Evolutionary conservation across 345 rosid species (phyloP), one percentile per base, ranked within the genome.

Genomic region (Viola odorata): DNA sequence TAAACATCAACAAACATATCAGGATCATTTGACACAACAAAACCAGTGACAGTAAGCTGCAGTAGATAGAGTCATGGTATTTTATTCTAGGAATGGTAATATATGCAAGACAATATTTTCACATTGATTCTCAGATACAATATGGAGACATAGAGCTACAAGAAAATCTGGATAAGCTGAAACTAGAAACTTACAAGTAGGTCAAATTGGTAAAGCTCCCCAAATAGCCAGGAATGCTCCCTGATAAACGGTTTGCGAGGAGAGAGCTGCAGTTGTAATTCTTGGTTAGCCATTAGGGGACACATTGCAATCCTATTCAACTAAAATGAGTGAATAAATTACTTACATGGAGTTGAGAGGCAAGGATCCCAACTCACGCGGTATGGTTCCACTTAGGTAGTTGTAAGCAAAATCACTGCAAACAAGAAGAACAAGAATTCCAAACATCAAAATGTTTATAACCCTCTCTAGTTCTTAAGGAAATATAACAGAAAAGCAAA

Each of bases 351-450:
- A 51, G 8, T 73, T 79, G 61, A 85, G 67, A 14, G 66, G 74
- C 71, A 77, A 55, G 12, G 60, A 60, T 56, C 84, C 66, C 88
- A 84, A 83, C 73, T 85, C 83, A 44, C 1, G 68, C 36, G 88
- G 88, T 61, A 85, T 67, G 41, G 67, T 66, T 57, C 91, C 91
- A 36, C 48, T 76, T 37, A 85, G 71, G 78, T 75, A 78, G 69
- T 85, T 85, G 77, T 78, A 77, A 32, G 82, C 72, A 14, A 81
- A 73, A 78, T 85, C 88, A 67, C 87, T 78, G 16, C 40, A 58
- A 58, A 23, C 15, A 17, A 5, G 12, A 4, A 23, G 3, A 58
- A 44, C 42, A 11, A 3, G 37, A 6, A 47, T 23, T 48, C 32
- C 2, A 23, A 23, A 23, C 32, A 23, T 2, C 32, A 23, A 23